Base-by-base conservation (phyloP, 805 yeast species). In the Wickerhamiella slavikovae region DNA sequence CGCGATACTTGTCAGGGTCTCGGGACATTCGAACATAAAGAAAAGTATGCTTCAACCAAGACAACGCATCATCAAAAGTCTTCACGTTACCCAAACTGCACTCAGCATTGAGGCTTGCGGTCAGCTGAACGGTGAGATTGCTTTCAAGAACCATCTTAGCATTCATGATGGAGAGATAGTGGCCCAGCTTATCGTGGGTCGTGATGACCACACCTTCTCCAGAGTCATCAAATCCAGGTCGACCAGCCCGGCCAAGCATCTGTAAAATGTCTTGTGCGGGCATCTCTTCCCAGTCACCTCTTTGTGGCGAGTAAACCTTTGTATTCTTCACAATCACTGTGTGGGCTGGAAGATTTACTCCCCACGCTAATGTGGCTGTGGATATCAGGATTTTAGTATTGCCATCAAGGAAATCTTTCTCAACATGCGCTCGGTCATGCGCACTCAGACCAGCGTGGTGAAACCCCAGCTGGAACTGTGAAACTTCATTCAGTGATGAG, bases 221-320 rank as follows among this genome's bases (percentile, higher is more conserved):
- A 43, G 70, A 67, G 12, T 70, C 69, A 49, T 85, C 98, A 52
- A 75, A 89, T 30, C 94, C 62, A 0, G 98, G 98, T 51, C 98
- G 65, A 41, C 96, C 96, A 13, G 96, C 96, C 57, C 96, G 68
- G 22, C 96, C 96, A n/a, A 85, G 59, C 96, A 85, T 85, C 53
- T 85, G 98, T 7, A 85, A 51, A 22, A 85, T 74, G 52, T 89
- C 96, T 43, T 85, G 98, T 0, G 95, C 91, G 0, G 93, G 73
- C n/a, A 85, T 55, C 44, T 78, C 89, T 2, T 69, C 69, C 95
- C 96, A 85, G 5, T 66, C 54, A 31, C 95, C 93, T 37, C 66
- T 67, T 38, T 76, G 89, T 0, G 99, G 95, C 4, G 89, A 75
- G 43, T 91, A 89, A 0, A 82, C 71, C 43, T 79, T 92, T 0